Evolutionary conservation across 495 filamentous ascomycete genomes (phyloP), one percentile per base, ranked within the genome.

Genomic region (Talaromyces wortmannii): DNA sequence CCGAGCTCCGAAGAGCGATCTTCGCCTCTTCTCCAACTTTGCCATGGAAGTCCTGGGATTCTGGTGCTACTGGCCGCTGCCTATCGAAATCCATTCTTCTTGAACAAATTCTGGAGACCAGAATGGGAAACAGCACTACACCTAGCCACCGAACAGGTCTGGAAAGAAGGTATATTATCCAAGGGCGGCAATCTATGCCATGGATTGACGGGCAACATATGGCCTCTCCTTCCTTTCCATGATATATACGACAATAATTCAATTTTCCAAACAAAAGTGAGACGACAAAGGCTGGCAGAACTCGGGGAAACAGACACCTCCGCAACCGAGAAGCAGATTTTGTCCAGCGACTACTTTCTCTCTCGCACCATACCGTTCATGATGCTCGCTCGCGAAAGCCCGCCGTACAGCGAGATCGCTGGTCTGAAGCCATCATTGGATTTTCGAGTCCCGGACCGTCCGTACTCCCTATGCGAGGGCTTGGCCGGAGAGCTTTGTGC

Each of bases 101-200:
- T 66, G 17, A 40, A 50, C 31, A 52, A 59, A 8, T 61, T 63
- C 47, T 75, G 74, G 71, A 60, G 66, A 17, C 71, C 73, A 5
- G 64, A 67, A 18, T 79, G 73, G 73, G 67, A 78, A 17, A 58
- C 67, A 50, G 63, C 71, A 6, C 65, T 70, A 16, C 60, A 62
- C 36, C 50, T 68, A 16, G 67, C 64, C 8, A 68, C 65, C n/a
- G 58, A 74, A 29, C 65, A 67, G n/a, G 60, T 73, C 7, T 79
- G 76, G 76, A 64, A 74, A 51, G 67, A 80, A 63, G 74, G 75
- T 0, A 59, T 79, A 0, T 62, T 78, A 5, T 69, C 65, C n/a
- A 78, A 79, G 53, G 76, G 76, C 17, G 73, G 73, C 0, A 67
- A 72, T 46, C 46, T 79, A 6, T 79, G 76, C 52, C 76, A 80